Percentiles rank a stretch among this genome's conserved stretches.
Conservation (phyloP, 225 moss, liverwort and hornwort genomes). For the Thuidium tamariscinum region DNA sequence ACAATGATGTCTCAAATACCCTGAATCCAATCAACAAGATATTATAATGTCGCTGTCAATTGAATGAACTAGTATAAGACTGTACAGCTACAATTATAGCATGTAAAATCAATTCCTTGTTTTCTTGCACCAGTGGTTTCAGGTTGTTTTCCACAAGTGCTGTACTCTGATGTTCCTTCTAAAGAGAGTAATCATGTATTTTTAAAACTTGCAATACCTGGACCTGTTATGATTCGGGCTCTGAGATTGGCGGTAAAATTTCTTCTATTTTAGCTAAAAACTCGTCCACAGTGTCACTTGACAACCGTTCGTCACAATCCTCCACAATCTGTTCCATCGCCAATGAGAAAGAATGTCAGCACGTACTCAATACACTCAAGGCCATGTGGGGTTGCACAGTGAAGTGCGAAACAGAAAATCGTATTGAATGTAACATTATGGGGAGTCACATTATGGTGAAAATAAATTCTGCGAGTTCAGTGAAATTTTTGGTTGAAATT, state of each 20-base stretch:
- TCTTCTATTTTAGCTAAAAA: slow-evolving; percentile 40
- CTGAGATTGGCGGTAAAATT: slow-evolving; percentile 48
- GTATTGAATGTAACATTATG: background rate
- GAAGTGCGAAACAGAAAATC: background rate
- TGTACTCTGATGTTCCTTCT: background rate
- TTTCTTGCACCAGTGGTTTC: background rate
- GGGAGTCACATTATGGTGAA: background rate
- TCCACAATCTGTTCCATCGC: slow-evolving; percentile 64
- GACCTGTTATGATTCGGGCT: background rate
- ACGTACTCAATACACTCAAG: background rate
- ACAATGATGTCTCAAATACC: background rate
- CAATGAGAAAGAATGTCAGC: background rate
- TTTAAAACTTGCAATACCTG: background rate
- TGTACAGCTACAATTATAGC: background rate
- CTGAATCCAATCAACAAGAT: background rate
- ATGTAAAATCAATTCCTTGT: background rate
- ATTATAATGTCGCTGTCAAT: background rate
- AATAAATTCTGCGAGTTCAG: background rate
- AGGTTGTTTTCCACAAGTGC: background rate
- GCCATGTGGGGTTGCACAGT: background rate
- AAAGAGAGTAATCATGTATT: background rate
- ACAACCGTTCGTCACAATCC: slow-evolving; percentile 87
- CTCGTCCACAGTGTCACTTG: slow-evolving; percentile 43
- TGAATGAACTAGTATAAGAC: background rate
- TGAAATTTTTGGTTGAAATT: no score